Base-by-base conservation (phyloP, 1,139 yeast genomes). In the Scheffersomyces insectosa region DNA sequence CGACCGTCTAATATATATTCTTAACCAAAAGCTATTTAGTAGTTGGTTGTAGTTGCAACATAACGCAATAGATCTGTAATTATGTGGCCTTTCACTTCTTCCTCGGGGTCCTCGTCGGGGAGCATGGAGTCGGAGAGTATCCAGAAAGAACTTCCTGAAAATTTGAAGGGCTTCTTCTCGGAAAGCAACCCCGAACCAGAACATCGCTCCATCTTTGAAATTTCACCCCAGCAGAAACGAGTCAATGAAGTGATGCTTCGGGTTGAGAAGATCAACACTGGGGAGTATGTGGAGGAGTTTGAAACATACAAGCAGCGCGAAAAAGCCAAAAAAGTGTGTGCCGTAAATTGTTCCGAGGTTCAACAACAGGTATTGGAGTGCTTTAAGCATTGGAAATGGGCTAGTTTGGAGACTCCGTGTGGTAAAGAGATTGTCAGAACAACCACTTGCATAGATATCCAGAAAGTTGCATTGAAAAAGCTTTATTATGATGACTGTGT, bases 331-430 rank as follows among this genome's bases (percentile, higher is more conserved):
- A 55, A 55, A 28, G 75, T 62, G 1, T 51, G 69, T 1, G 47
- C 57, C 25, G 59, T 72, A 32, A 75, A 75, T 55, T 75, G 79
- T 48, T 65, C 77, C 3, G 79, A 74, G 48, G 50, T 74, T 14
- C 77, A 72, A 45, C 60, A 65, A 35, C 57, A 65, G 33, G 74
- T 72, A 28, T 49, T 68, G 30, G 66, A 68, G 28, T 73, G 79
- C 48, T 65, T 69, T 49, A 61, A 66, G 37, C 62, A 63, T 7
- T 65, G 71, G 66, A 58, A 60, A 40, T 52, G 65, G 37, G 54
- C 63, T 8, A 47, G 57, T 5, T 52, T 59, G 11, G 50, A 55
- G 13, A 60, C 61, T 27, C 66, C 59, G 33, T 72, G 78, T 47
- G 54, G 62, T 11, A 55, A 59, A 20, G 66, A 67, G 45, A 62